Evolutionary conservation across 768 basidiomycete species (phyloP).

Genomic region (Collybiopsis confluens): DNA sequence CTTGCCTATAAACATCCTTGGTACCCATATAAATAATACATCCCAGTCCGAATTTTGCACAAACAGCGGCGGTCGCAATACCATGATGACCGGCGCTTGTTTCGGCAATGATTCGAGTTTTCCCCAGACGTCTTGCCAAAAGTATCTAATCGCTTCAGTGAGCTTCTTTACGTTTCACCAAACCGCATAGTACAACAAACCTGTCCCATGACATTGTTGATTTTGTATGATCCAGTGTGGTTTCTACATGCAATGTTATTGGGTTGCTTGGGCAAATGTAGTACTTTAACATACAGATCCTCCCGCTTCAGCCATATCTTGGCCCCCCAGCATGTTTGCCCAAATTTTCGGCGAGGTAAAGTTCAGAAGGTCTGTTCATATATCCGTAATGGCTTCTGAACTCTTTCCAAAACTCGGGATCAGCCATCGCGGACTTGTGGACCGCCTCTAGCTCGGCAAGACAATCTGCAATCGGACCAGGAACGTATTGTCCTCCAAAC

Average conservation of each 20-base stretch:
- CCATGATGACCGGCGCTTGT: constrained; percentile 99
- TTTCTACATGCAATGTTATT: too few species aligned
- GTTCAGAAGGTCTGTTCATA: constrained; percentile 89
- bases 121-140: constrained; percentile 89
- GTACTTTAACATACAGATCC: constrained; percentile 66
- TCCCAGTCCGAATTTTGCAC: constrained; percentile 93
- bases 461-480: constrained; percentile 91
- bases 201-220: constrained; percentile 98
- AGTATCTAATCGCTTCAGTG: constrained; percentile 57
- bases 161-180: background rate
- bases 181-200: background rate
- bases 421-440: constrained; percentile 80
- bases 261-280: too few species aligned
- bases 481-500: constrained; percentile 97
- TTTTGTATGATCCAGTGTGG: constrained; percentile 98
- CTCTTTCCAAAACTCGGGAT: constrained; percentile 92
- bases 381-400: constrained; percentile 84
- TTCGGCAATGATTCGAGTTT: constrained; percentile 96
- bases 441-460: constrained; percentile 87
- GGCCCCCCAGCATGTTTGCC: constrained; percentile 91
- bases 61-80: constrained; percentile 97
- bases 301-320: constrained; percentile 98
- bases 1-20: constrained; percentile 94
- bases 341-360: constrained; percentile 89
- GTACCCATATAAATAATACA: constrained; percentile 98